These are phyloP conservation scores for Rhynchospora breviuscula DNA, from an alignment of 176 grass and related monocot species.

Conservation along the genomic window DNA sequence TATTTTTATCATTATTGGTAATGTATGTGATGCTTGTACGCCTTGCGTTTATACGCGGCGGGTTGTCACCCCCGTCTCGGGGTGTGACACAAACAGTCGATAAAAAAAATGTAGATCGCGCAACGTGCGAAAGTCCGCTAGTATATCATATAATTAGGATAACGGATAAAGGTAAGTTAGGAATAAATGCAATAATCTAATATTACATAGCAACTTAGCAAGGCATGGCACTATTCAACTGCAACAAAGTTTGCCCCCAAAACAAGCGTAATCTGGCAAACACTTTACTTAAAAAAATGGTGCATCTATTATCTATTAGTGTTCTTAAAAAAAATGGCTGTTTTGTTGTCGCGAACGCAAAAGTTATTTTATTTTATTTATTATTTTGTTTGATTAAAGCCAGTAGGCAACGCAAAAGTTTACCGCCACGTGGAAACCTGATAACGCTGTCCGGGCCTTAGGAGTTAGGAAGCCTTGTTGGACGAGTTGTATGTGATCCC, in stretches of 20 bases:
- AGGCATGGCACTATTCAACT: slow-evolving; percentile 1
- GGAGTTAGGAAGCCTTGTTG: neutral
- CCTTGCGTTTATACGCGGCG: too few species aligned
- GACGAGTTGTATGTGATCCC: neutral
- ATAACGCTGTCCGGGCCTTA: slow-evolving; percentile 37
- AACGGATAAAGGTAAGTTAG: neutral
- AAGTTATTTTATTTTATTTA: too few species aligned
- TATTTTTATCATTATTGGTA: too few species aligned
- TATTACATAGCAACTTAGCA: neutral
- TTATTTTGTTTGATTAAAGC: too few species aligned
- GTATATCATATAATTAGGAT: neutral
- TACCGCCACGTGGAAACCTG: slow-evolving; percentile 33
- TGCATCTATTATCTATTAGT: slow-evolving; percentile 2
- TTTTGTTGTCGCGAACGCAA: too few species aligned
- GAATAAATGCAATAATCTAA: neutral
- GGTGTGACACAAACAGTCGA: too few species aligned
- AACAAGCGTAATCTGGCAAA: neutral
- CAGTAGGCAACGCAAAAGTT: neutral
- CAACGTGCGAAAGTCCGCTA: too few species aligned
- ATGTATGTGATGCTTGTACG: too few species aligned
- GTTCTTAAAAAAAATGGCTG: too few species aligned
- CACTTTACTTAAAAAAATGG: neutral
- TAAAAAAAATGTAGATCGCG: too few species aligned
- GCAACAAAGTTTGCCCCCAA: neutral
- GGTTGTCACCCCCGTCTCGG: too few species aligned